Conservation (phyloP, 192 early-diverging fungal species). For the Phycomyces blakesleeanus region DNA sequence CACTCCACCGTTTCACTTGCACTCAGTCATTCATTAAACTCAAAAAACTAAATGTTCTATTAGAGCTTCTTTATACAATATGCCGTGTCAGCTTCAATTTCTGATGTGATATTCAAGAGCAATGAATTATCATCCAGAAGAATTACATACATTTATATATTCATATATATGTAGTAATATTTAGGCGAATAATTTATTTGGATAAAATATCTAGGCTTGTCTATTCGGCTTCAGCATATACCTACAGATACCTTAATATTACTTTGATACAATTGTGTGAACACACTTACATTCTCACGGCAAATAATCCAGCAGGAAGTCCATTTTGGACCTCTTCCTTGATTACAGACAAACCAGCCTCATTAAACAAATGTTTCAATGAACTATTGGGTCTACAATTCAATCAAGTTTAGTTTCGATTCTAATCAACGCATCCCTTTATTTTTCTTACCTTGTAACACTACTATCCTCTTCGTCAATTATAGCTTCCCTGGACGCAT, state of each 20-base stretch:
- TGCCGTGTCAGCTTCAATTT: no score
- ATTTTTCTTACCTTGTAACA: slow-evolving; percentile 56
- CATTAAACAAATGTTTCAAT: slow-evolving; percentile 59
- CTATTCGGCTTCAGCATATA: not conserved
- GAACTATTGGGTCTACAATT: slow-evolving; percentile 45
- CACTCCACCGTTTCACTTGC: no score
- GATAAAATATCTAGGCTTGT: not conserved
- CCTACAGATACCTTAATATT: not conserved
- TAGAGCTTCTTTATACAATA: no score
- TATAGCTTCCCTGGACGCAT: slow-evolving; percentile 55
- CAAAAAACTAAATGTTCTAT: no score
- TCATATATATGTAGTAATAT: no score
- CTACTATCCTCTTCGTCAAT: slow-evolving; percentile 84
- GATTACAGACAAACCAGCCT: slow-evolving; percentile 58
- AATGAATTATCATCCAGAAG: no score
- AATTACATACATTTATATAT: no score
- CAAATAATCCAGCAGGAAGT: slow-evolving; percentile 64
- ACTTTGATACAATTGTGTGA: not conserved
- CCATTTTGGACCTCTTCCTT: slow-evolving; percentile 61
- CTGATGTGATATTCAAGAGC: no score
- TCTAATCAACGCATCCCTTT: not conserved
- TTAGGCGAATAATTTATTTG: no score
- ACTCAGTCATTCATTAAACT: no score
- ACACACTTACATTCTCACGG: slow-evolving; percentile 63
- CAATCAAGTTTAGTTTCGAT: not conserved